Evolutionary conservation across 2,329 filamentous ascomycete species (phyloP).

Genomic region (Escovopsis weberi): DNA sequence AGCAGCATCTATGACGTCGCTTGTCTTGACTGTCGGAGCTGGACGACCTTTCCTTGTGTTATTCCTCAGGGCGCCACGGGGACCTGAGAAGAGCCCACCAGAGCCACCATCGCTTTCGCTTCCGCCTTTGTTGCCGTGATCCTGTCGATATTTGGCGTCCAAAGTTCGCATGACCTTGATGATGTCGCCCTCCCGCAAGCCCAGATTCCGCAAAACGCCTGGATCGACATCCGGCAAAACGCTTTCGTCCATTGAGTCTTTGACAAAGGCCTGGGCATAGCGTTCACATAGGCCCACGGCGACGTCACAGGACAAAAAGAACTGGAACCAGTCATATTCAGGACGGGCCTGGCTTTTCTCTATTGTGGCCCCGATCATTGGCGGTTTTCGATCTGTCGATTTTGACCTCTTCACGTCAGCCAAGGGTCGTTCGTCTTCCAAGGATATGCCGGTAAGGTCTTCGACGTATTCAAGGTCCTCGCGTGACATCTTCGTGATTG

Average conservation of each 20-base stretch:
- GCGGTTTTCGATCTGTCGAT: conserved; percentile 14
- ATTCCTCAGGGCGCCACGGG: conserved; percentile 80
- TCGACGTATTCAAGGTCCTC: conserved; percentile 95
- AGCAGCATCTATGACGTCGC: conserved; percentile 75
- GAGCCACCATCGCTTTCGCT: conserved; percentile 44
- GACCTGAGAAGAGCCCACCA: conserved; percentile 75
- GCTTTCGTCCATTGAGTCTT: conserved; percentile 92
- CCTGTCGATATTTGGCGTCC: conserved; percentile 65
- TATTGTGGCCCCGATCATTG: conserved; percentile 45
- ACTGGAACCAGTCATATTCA: conserved; percentile 97
- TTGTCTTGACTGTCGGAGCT: conserved; percentile 71
- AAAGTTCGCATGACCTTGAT: conserved; percentile 85
- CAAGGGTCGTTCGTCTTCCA: conserved; percentile 89
- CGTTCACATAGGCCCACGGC: conserved; percentile 86
- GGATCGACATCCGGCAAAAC: conserved; percentile 81
- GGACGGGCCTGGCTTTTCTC: conserved; percentile 42
- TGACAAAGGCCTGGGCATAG: conserved; percentile 76
- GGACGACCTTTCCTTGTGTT: conserved; percentile 89
- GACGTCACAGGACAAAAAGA: conserved; percentile 87
- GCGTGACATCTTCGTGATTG: conserved; percentile 86
- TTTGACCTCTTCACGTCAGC: conserved; percentile 60
- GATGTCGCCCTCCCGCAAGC: conserved; percentile 92
- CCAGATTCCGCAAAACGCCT: conserved; percentile 67
- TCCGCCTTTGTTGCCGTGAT: conserved; percentile 30
- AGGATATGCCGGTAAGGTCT: conserved; percentile 65